phyloP scores from a whole-genome alignment of 2,329 filamentous ascomycete genomes.

The Fusarium staphyleae region DNA sequence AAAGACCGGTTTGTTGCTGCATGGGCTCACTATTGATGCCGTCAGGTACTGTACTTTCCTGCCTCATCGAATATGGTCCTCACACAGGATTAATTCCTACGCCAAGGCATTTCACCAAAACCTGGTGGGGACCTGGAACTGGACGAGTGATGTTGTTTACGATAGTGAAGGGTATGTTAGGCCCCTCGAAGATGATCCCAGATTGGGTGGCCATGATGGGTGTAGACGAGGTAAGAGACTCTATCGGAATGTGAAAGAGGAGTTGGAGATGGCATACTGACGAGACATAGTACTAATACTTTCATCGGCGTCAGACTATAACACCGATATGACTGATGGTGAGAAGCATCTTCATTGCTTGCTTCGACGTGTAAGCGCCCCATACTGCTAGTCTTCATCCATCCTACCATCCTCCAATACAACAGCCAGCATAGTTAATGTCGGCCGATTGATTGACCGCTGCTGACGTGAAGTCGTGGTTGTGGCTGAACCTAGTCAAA shows the following conservation, averaged over 20 bases:
- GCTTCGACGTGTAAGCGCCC: too few species aligned
- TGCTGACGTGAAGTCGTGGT: neutral
- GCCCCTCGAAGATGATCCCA: slow-evolving; percentile 30
- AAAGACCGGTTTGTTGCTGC: slow-evolving; percentile 45
- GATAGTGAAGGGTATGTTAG: slow-evolving; percentile 30
- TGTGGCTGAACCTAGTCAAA: neutral
- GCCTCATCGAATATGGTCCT: neutral
- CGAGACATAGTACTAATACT: neutral
- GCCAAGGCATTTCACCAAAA: slow-evolving; percentile 47
- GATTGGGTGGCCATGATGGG: slow-evolving; percentile 28
- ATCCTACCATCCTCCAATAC: neutral
- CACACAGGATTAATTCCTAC: slow-evolving; percentile 49
- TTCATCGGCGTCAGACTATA: neutral
- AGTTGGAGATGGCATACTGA: neutral
- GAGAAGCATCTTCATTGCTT: too few species aligned
- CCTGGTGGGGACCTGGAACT: slow-evolving; percentile 43
- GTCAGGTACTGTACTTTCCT: neutral
- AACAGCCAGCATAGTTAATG: neutral
- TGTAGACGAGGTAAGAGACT: too few species aligned
- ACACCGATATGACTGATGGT: neutral
- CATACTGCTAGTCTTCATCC: too few species aligned
- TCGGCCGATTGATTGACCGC: neutral
- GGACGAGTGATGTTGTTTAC: slow-evolving; percentile 36
- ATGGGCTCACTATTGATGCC: slow-evolving; percentile 40
- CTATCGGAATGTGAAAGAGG: neutral